phyloP scores from a whole-genome alignment of 2,329 filamentous ascomycete genomes.

The Phialophora chinensis region DNA sequence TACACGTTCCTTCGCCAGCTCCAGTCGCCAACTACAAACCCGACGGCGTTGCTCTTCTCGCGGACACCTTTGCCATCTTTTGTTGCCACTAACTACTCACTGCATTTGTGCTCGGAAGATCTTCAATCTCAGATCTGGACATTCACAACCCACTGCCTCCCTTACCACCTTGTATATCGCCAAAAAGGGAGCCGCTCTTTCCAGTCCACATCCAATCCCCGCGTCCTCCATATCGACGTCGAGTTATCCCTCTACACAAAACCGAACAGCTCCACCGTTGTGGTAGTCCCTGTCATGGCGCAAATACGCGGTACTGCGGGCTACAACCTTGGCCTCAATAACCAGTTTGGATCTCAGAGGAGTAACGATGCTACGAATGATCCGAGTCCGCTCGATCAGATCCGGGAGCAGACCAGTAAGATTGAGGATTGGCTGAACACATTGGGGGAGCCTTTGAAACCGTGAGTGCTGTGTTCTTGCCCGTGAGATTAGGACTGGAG shows the following conservation, averaged over 20 bases:
- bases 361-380: conserved; percentile 68
- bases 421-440: conserved; percentile 93
- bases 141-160: not conserved
- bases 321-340: conserved; percentile 80
- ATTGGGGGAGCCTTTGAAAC: conserved; percentile 87
- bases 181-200: not conserved
- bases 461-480: conserved; percentile 65
- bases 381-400: conserved; percentile 80
- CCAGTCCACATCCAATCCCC: not conserved
- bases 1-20: not conserved
- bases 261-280: not conserved
- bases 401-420: conserved; percentile 95
- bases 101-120: not conserved
- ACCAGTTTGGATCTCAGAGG: conserved; percentile 70
- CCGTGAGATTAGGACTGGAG: conserved; percentile 2
- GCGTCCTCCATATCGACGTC: not conserved
- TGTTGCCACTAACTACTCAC: not conserved
- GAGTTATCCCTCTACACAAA: conserved; percentile 4
- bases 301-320: conserved; percentile 72
- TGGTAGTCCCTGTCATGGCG: conserved; percentile 47
- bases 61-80: not conserved
- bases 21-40: not conserved
- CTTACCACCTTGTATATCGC: not conserved
- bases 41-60: not conserved
- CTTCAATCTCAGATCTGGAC: not conserved